Conservation (phyloP, 2,329 filamentous ascomycete genomes). For the Cadophora sp. region DNA sequence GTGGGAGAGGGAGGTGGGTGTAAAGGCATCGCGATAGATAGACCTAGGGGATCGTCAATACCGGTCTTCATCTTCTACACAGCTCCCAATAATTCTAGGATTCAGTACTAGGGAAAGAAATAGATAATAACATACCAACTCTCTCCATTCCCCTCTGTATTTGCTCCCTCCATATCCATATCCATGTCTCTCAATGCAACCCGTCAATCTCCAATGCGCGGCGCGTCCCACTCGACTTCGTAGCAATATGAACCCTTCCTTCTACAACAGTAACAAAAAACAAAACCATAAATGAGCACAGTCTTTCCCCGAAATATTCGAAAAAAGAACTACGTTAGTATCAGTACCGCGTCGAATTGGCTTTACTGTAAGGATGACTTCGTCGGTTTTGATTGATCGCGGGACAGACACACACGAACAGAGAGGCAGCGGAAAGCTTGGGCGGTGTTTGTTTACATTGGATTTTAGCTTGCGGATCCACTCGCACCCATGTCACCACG, state of each 20-base stretch:
- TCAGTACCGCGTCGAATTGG: background rate
- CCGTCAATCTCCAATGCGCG: background rate
- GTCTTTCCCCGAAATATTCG: background rate
- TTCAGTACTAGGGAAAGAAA: background rate
- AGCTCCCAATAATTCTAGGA: background rate
- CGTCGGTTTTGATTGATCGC: background rate
- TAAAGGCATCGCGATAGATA: constrained; percentile 42
- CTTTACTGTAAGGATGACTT: constrained; percentile 31
- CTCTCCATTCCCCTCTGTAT: background rate
- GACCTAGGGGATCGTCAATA: constrained; percentile 31
- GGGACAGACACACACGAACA: constrained; percentile 6
- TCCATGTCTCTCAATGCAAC: background rate
- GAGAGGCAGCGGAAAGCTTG: background rate
- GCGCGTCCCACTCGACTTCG: background rate
- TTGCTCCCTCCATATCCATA: constrained; percentile 1
- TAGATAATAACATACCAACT: constrained; percentile 1
- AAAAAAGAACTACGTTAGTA: background rate
- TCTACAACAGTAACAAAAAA: background rate
- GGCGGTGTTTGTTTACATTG: constrained; percentile 36
- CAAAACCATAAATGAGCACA: constrained; percentile 1
- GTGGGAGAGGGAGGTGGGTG: constrained; percentile 32
- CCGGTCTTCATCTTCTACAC: background rate
- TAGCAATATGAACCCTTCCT: background rate
- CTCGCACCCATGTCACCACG: background rate
- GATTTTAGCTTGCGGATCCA: background rate